Conservation (phyloP, 345 rosid species). For the Zanthoxylum bungeanum region DNA sequence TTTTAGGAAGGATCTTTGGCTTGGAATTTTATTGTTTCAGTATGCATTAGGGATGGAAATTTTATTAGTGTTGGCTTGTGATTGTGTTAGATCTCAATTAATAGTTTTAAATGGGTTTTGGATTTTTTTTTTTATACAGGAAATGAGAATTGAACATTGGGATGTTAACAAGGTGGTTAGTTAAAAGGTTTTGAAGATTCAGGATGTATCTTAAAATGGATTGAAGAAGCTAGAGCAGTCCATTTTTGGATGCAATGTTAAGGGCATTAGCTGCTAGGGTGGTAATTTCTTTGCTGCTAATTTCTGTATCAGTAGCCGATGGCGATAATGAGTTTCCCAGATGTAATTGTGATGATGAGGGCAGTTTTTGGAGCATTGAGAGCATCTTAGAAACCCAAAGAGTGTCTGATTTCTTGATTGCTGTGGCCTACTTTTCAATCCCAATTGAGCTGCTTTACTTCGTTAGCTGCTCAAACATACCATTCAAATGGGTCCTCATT, state of each 20-base stretch:
- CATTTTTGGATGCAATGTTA: constrained; percentile 50
- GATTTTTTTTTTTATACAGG: constrained; percentile 17
- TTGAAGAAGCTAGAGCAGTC: constrained; percentile 32
- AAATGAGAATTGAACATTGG: constrained; percentile 18
- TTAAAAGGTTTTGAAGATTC: constrained; percentile 10
- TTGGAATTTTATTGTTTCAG: neutral
- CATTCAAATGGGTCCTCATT: constrained; percentile 96
- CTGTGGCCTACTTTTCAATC: constrained; percentile 92
- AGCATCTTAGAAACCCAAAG: constrained; percentile 75
- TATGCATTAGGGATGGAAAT: no score
- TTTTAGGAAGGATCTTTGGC: constrained; percentile 11
- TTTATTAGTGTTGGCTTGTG: neutral
- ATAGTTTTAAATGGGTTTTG: neutral
- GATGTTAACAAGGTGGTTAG: constrained; percentile 1
- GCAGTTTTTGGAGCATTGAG: constrained; percentile 71
- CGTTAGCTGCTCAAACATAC: constrained; percentile 88
- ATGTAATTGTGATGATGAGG: constrained; percentile 95
- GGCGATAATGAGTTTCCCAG: constrained; percentile 43
- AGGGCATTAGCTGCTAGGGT: constrained; percentile 56
- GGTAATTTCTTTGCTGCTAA: constrained; percentile 40
- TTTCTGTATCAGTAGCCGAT: constrained; percentile 34
- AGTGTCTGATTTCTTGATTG: constrained; percentile 91
- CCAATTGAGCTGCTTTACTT: constrained; percentile 93
- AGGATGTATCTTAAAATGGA: constrained; percentile 27
- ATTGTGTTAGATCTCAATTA: neutral